Base-by-base conservation (phyloP, 768 basidiomycete genomes). In the Rhizopogon sp. region DNA sequence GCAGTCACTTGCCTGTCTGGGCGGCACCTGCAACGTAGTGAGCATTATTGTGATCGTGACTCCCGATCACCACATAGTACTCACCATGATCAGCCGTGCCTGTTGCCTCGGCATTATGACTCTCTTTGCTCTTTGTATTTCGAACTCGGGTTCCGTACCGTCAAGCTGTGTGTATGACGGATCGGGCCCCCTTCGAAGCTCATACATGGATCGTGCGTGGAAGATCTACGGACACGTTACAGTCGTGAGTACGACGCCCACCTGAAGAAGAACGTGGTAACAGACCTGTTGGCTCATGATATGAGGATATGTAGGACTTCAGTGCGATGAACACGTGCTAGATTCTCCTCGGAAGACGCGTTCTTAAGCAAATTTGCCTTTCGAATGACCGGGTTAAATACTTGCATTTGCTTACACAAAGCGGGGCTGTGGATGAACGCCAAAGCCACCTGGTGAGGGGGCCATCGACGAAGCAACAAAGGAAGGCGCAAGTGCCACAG, bases 51-150 rank as follows among this genome's bases (percentile, higher is more conserved):
- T 37, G 13, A 25, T 49, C 6, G 7, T 20, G 14, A 14, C 9
- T 7, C 13, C 11, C 46, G 7, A 22, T 22, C 20, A 10, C 13
- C 7, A 2, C 28, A 5, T 13, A 25, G 25, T 25, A 16, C 60
- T 56, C 40, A 67, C 68, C 43, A 43, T 60, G 50, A 69, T 51
- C 50, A 69, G 39, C 43, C 57, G 47, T 1, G 61, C 69, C 42
- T 53, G 66, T 40, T 58, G 59, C 56, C 46, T 56, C 40, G 46
- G 52, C 6, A 70, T 47, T 0, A 43, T 35, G 0, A 67, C 55
- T 39, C 33, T 69, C 47, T 42, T 61, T 13, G 64, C 67, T 22
- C 43, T 69, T 28, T 58, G 60, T 31, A 69, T 66, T 31, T 61
- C 60, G 10, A 60, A 69, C 39, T 58, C 58, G 37, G 33, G 55